These are phyloP conservation scores for Mortierella sp. DNA, from an alignment of 371 early-diverging fungal species.

Conservation along the genomic window DNA sequence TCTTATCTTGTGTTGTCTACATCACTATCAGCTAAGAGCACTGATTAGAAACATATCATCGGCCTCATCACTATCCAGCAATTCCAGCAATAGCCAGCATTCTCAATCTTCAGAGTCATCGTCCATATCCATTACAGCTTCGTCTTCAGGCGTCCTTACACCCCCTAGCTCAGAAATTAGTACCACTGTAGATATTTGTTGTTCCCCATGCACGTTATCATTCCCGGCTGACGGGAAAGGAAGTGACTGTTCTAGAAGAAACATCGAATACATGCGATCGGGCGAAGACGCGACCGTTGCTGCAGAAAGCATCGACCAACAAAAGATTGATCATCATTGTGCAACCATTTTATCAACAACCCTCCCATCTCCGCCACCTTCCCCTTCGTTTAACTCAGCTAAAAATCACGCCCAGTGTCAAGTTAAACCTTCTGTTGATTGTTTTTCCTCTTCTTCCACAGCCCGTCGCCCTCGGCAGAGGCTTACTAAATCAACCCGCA, in stretches of 20 bases:
- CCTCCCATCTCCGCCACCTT: slow-evolving; percentile 20
- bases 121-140: background rate
- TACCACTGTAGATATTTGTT: background rate
- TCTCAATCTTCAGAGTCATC: slow-evolving; percentile 10
- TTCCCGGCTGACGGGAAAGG: slow-evolving; percentile 2
- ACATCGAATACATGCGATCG: background rate
- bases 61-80: slow-evolving; percentile 22
- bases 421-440: background rate
- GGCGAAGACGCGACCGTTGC: background rate
- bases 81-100: slow-evolving; percentile 4
- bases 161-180: background rate
- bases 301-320: slow-evolving; percentile 9
- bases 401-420: background rate
- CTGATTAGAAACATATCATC: slow-evolving; percentile 39
- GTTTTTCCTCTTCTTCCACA: background rate
- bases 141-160: background rate
- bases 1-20: background rate
- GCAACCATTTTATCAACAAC: background rate
- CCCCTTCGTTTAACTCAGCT: background rate
- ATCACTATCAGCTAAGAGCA: slow-evolving; percentile 18
- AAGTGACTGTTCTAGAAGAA: background rate
- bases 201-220: slow-evolving; percentile 12
- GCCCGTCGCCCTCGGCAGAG: background rate
- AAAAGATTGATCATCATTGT: background rate
- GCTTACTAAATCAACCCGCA: background rate